A percentile compares a stretch with the other conserved stretches of the same genome.
These are phyloP conservation scores for Nymphaea thermarum DNA, from an alignment of 164 flowering plant genomes.

Conservation along the genomic window DNA sequence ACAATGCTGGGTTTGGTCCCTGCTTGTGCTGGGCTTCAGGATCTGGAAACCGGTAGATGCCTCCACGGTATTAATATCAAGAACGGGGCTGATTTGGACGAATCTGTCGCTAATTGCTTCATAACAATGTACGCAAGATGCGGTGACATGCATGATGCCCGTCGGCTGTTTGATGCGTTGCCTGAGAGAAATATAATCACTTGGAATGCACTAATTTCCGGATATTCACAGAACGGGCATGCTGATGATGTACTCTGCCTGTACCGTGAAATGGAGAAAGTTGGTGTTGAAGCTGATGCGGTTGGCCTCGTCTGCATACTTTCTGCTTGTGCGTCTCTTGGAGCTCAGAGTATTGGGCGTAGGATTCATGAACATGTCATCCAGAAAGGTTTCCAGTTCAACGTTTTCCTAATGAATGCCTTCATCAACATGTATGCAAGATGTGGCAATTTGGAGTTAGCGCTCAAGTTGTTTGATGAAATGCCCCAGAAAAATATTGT, in stretches of 20 bases:
- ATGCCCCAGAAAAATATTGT: slow-evolving; percentile 50
- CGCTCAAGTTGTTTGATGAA: slow-evolving; percentile 42
- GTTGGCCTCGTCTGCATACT: slow-evolving; percentile 66
- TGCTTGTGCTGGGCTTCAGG: slow-evolving; percentile 24
- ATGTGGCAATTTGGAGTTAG: slow-evolving; percentile 59
- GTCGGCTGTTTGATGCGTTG: slow-evolving; percentile 50
- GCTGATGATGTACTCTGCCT: slow-evolving; percentile 55
- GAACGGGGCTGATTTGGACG: slow-evolving; percentile 33
- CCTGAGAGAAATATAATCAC: slow-evolving; percentile 55
- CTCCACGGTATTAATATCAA: slow-evolving; percentile 48
- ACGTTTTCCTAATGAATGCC: slow-evolving; percentile 47
- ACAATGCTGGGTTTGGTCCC: slow-evolving; percentile 73
- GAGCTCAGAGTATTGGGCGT: slow-evolving; percentile 44
- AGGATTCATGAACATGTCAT: slow-evolving; percentile 42
- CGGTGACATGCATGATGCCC: slow-evolving; percentile 38
- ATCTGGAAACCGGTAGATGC: slow-evolving; percentile 41
- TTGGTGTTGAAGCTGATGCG: slow-evolving; percentile 46
- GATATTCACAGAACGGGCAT: slow-evolving; percentile 74
- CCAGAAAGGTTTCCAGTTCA: slow-evolving; percentile 27
- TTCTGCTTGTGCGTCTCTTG: slow-evolving; percentile 73
- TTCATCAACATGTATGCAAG: slow-evolving; percentile 72
- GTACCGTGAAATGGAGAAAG: slow-evolving; percentile 38
- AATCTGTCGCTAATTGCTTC: slow-evolving; percentile 56
- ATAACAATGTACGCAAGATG: slow-evolving; percentile 67
- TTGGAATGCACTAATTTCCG: slow-evolving; percentile 92